Percentiles rank a stretch among this genome's conserved stretches.
phyloP scores from a whole-genome alignment of 257 asterid genomes.

The Thymus quinquecostatus region DNA sequence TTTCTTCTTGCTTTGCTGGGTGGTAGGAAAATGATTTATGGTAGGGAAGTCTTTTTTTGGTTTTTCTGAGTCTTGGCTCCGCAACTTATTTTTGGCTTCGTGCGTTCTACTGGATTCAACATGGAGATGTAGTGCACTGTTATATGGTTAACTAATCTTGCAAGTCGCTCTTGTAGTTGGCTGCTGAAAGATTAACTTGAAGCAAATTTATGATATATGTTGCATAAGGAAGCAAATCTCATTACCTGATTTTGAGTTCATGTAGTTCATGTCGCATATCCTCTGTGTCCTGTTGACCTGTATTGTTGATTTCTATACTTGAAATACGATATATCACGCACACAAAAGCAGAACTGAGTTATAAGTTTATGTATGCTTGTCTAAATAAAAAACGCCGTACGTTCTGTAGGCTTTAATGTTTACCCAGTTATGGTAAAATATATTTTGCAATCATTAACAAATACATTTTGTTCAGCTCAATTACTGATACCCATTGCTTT shows the following conservation, averaged over 20 bases:
- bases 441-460: not conserved
- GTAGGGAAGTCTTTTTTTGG: too few species aligned
- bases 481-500: conserved; percentile 16
- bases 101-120: not conserved
- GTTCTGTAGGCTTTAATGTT: conserved; percentile 5
- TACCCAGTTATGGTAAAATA: not conserved
- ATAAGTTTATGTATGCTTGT: not conserved
- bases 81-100: not conserved
- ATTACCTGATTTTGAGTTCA: conserved; percentile 10
- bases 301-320: not conserved
- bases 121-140: not conserved
- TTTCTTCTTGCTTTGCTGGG: not conserved
- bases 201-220: not conserved
- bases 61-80: too few species aligned
- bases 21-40: not conserved
- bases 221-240: not conserved
- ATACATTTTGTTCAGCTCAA: conserved; percentile 12
- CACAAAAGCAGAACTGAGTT: not conserved
- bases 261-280: not conserved
- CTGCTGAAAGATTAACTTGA: not conserved
- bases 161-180: not conserved
- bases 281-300: not conserved
- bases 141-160: not conserved
- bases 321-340: too few species aligned
- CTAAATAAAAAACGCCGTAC: not conserved